These are phyloP conservation scores for Delitschia confertaspora DNA, from an alignment of 495 filamentous ascomycete species.

Conservation along the genomic window DNA sequence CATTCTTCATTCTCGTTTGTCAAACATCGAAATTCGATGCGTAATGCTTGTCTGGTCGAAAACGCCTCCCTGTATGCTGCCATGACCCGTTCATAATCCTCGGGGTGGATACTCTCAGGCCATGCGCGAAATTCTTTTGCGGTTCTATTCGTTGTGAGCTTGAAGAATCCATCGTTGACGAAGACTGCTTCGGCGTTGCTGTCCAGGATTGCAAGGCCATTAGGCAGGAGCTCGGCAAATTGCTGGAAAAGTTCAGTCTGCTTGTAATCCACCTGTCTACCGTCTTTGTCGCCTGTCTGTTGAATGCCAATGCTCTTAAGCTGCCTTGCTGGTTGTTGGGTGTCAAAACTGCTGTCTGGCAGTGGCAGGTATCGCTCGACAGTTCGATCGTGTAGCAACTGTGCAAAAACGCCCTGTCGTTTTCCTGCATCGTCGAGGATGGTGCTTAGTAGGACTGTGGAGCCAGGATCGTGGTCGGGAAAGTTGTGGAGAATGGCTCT, in stretches of 20 bases:
- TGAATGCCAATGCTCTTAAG: constrained; percentile 3
- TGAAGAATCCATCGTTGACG: constrained; percentile 35
- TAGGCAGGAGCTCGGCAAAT: constrained; percentile 35
- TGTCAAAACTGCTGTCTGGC: background rate
- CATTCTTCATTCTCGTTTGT: constrained; percentile 21
- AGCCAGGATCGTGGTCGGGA: constrained; percentile 7
- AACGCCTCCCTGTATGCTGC: constrained; percentile 32
- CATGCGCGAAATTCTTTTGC: constrained; percentile 30
- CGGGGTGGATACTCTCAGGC: constrained; percentile 34
- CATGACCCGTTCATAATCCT: constrained; percentile 34
- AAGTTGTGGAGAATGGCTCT: constrained; percentile 18
- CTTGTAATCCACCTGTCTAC: constrained; percentile 5
- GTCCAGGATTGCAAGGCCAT: constrained; percentile 36
- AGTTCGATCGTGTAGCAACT: constrained; percentile 12
- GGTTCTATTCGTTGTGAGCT: constrained; percentile 30
- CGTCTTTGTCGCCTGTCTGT: background rate
- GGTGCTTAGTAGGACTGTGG: constrained; percentile 27
- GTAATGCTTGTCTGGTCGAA: constrained; percentile 22
- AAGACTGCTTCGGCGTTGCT: constrained; percentile 31
- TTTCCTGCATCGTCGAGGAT: constrained; percentile 25
- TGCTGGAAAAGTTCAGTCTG: constrained; percentile 30
- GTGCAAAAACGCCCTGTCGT: constrained; percentile 28
- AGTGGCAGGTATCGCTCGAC: constrained; percentile 5
- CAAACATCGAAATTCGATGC: constrained; percentile 30
- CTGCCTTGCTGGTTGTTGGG: background rate